Base-by-base conservation (phyloP, 163 green algal species). In the Picocystis sp. region DNA sequence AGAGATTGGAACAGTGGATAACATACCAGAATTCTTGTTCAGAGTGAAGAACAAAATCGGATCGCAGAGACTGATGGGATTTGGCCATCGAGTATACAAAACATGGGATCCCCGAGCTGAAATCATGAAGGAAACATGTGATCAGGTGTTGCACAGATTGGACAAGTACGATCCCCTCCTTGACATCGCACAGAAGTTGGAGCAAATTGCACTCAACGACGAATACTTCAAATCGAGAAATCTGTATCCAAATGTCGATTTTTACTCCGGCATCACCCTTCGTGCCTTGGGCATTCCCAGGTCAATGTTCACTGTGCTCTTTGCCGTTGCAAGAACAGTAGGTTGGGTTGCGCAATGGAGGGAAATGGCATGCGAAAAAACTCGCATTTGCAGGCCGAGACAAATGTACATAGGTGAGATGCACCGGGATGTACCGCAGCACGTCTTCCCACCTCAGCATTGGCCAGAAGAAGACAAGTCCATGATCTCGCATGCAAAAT, bases 231-330 rank as follows among this genome's bases (percentile, higher is more conserved):
- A 86, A 50, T 70, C 76, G 47, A 82, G 89, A 61, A 94, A 95
- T 66, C 81, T 98, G 15, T 98, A 98, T 74, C 90, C 90, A 58
- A 97, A 98, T 60, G 90, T 98, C 3, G 90, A 98, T 73, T 98
- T 98, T 66, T 97, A 91, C 76, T 88, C 72, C 3, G 81, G 81
- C 49, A 80, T 98, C 47, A 87, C 96, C 42, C 97, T 95, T 73
- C 57, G 74, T 45, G 80, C 75, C n/a, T 61, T 86, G 50, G 77
- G 75, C 58, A 76, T 86, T 44, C 77, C 77, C 0, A 45, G 70
- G 11, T 60, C 55, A 33, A 84, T 84, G 74, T 85, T 75, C 69
- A 87, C 78, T n/a, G 76, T 83, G 12, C 60, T 87, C 2, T 87
- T 87, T 55, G 75, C 45, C 14, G 50, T 65, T 13, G 10, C 22